phyloP scores from a whole-genome alignment of 306 rosid genomes.

The Herpetospermum pedunculosum region DNA sequence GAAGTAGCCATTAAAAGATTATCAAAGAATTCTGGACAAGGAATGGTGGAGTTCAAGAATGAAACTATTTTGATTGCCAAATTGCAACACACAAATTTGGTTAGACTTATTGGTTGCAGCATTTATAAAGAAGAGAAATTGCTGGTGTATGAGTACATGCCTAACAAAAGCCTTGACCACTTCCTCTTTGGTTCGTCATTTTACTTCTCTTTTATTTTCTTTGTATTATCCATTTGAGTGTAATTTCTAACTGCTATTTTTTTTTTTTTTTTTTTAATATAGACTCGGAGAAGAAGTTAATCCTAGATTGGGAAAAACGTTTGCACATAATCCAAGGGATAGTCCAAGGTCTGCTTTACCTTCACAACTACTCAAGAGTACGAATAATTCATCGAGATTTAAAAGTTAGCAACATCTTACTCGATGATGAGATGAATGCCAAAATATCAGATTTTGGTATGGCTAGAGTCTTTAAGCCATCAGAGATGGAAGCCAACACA shows the following conservation, averaged over 20 bases:
- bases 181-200: slow-evolving; percentile 19
- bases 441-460: slow-evolving; percentile 38
- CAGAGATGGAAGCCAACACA: slow-evolving; percentile 20
- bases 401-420: neutral
- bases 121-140: slow-evolving; percentile 21
- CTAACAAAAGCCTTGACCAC: slow-evolving; percentile 11
- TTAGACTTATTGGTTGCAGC: slow-evolving; percentile 29
- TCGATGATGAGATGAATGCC: slow-evolving; percentile 30
- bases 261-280: too few relatives aligned
- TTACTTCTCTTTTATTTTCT: neutral
- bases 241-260: too few relatives aligned
- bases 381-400: neutral
- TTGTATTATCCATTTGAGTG: neutral
- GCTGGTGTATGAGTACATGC: slow-evolving; percentile 8
- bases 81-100: slow-evolving; percentile 33
- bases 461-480: slow-evolving; percentile 25
- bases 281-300: slow-evolving; percentile 13
- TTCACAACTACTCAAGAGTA: slow-evolving; percentile 29
- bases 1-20: slow-evolving; percentile 37
- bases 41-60: slow-evolving; percentile 10
- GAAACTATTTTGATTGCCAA: slow-evolving; percentile 27
- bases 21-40: slow-evolving; percentile 26
- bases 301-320: slow-evolving; percentile 22
- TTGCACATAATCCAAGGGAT: neutral
- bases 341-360: slow-evolving; percentile 27